These are phyloP conservation scores for Aspergillus leporis DNA, from an alignment of 495 filamentous ascomycete genomes.

Conservation along the genomic window DNA sequence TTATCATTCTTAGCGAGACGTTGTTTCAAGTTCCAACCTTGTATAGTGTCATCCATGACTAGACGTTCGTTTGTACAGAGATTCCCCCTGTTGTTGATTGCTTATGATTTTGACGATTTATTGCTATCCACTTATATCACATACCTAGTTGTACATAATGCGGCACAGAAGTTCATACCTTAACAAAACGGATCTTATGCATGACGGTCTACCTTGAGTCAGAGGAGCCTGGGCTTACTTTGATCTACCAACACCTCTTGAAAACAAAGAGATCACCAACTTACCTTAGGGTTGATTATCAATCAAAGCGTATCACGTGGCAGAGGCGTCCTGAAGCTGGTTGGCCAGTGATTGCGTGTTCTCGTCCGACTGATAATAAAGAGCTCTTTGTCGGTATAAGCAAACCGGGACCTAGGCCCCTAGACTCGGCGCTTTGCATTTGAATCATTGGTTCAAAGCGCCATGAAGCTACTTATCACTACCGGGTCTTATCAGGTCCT, in stretches of 20 bases:
- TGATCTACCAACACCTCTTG: not conserved
- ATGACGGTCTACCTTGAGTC: not conserved
- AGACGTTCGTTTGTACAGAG: constrained; percentile 12
- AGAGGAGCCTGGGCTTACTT: not conserved
- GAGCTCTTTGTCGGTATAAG: not conserved
- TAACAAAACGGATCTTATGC: not conserved
- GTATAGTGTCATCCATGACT: constrained; percentile 3
- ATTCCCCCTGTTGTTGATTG: constrained; percentile 14
- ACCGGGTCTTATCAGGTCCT: too few relatives aligned
- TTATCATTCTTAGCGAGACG: constrained; percentile 1
- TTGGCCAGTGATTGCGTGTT: not conserved
- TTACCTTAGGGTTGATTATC: not conserved
- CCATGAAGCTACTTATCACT: too few relatives aligned
- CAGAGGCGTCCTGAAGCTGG: not conserved
- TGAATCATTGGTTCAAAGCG: too few relatives aligned
- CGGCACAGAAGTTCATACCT: not conserved
- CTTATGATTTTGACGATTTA: constrained; percentile 5
- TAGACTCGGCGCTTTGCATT: too few relatives aligned
- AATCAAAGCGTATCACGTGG: not conserved
- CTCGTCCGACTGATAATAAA: not conserved
- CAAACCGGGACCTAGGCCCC: too few relatives aligned
- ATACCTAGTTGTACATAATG: constrained; percentile 10
- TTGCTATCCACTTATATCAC: not conserved
- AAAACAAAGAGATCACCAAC: not conserved
- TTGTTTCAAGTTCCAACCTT: constrained; percentile 8